Evolutionary conservation across 2,329 filamentous ascomycete genomes (phyloP).

Genomic region (Claviceps digitariae): DNA sequence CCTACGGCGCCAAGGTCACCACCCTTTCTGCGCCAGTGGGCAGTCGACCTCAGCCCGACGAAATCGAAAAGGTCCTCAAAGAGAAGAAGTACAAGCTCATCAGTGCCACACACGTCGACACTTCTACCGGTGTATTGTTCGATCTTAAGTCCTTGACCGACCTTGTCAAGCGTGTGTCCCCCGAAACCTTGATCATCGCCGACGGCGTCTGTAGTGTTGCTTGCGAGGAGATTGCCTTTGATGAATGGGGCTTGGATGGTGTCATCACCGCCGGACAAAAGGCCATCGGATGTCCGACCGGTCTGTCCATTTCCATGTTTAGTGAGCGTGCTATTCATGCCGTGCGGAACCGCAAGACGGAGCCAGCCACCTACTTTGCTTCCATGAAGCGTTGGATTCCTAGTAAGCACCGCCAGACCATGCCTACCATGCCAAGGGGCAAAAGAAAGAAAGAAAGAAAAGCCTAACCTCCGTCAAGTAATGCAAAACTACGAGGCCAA

Average conservation of each 20-base stretch:
- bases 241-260: constrained; percentile 85
- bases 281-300: constrained; percentile 89
- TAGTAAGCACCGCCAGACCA: constrained; percentile 38
- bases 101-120: constrained; percentile 95
- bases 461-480: constrained; percentile 35
- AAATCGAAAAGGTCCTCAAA: constrained; percentile 78
- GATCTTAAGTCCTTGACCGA: constrained; percentile 77
- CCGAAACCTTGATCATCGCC: constrained; percentile 80
- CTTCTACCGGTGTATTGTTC: constrained; percentile 87
- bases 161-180: constrained; percentile 73
- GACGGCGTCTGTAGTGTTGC: constrained; percentile 97
- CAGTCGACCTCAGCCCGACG: constrained; percentile 68
- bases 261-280: constrained; percentile 94
- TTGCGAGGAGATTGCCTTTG: constrained; percentile 89
- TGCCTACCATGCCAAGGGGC: not conserved
- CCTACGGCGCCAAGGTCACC: constrained; percentile 81
- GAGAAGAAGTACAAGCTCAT: constrained; percentile 89
- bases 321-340: constrained; percentile 74
- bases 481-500: constrained; percentile 99
- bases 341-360: constrained; percentile 68
- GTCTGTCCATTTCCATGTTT: constrained; percentile 86
- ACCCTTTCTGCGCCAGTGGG: constrained; percentile 85
- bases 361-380: constrained; percentile 81
- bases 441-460: not conserved
- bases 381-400: constrained; percentile 96